A percentile compares a stretch with the other conserved stretches of the same genome.
These are phyloP conservation scores for Yarrowia sp. DNA, from an alignment of 805 yeast genomes.

Conservation along the genomic window DNA sequence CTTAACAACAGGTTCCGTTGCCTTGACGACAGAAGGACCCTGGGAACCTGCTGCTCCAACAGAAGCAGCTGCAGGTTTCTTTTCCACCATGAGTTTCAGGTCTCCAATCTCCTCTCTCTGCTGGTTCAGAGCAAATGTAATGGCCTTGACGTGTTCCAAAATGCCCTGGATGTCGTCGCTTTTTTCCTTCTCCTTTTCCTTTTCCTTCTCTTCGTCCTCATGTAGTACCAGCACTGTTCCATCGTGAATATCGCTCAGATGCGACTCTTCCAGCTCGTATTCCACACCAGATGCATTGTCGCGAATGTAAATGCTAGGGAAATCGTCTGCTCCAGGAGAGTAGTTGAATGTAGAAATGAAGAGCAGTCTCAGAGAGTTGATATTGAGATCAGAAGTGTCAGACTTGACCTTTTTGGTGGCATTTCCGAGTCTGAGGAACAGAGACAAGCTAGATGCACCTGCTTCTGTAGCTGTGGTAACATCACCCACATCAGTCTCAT, in stretches of 20 bases:
- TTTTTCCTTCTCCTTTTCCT: constrained; percentile 29
- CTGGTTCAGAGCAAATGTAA: constrained; percentile 33
- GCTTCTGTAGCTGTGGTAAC: constrained; percentile 39
- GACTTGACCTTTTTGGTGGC: constrained; percentile 44
- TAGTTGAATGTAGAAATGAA: constrained; percentile 90
- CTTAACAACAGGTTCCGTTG: constrained; percentile 17
- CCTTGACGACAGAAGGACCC: constrained; percentile 22
- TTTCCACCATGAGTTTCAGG: constrained; percentile 25
- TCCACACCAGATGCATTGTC: constrained; percentile 66
- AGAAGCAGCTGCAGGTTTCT: constrained; percentile 7
- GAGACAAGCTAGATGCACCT: not conserved
- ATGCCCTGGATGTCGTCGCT: constrained; percentile 28
- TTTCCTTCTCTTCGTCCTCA: constrained; percentile 35
- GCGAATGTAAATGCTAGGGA: constrained; percentile 79
- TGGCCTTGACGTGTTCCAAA: constrained; percentile 36
- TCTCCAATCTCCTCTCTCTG: constrained; percentile 34
- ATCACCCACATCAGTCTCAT: constrained; percentile 40
- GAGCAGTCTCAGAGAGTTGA: constrained; percentile 58
- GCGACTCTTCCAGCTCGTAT: constrained; percentile 80
- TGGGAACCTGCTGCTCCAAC: not conserved
- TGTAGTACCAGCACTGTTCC: constrained; percentile 65
- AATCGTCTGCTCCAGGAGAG: constrained; percentile 71
- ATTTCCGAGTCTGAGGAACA: constrained; percentile 28
- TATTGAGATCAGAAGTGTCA: constrained; percentile 50
- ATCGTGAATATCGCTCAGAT: constrained; percentile 62